These are phyloP conservation scores for Trichoderma sp. DNA, from an alignment of 2,329 filamentous ascomycete genomes.

Conservation along the genomic window DNA sequence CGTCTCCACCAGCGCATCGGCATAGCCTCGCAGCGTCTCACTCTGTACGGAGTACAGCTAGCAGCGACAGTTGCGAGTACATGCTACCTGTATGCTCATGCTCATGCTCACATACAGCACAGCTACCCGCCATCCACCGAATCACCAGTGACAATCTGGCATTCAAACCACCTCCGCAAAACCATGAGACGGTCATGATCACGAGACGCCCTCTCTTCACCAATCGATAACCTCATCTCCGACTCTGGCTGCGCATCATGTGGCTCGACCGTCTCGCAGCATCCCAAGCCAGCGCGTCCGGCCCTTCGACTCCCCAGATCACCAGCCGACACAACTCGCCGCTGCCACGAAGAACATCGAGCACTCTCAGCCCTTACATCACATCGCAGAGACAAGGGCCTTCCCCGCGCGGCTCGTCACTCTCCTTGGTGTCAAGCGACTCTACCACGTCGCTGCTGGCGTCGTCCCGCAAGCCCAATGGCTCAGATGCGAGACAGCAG, in stretches of 20 bases:
- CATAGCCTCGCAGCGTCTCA: background rate
- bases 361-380: conserved; percentile 67
- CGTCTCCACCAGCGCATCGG: background rate
- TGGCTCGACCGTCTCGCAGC: conserved; percentile 86
- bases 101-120: background rate
- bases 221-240: conserved; percentile 1
- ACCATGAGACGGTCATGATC: conserved; percentile 13
- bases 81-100: background rate
- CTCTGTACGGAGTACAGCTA: background rate
- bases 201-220: background rate
- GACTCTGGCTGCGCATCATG: conserved; percentile 53
- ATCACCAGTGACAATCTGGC: background rate
- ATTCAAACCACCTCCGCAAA: background rate
- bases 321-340: conserved; percentile 72
- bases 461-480: conserved; percentile 65
- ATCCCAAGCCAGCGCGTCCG: conserved; percentile 60
- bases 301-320: conserved; percentile 61
- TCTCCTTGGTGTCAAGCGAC: conserved; percentile 75
- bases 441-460: conserved; percentile 74
- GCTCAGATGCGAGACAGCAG: conserved; percentile 64
- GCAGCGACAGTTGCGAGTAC: background rate
- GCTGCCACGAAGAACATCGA: conserved; percentile 65
- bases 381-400: conserved; percentile 68
- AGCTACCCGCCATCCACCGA: background rate
- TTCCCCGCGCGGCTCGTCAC: conserved; percentile 71